Evolutionary conservation across 176 grass and related monocot species (phyloP).

Genomic region (Chloris gayana): DNA sequence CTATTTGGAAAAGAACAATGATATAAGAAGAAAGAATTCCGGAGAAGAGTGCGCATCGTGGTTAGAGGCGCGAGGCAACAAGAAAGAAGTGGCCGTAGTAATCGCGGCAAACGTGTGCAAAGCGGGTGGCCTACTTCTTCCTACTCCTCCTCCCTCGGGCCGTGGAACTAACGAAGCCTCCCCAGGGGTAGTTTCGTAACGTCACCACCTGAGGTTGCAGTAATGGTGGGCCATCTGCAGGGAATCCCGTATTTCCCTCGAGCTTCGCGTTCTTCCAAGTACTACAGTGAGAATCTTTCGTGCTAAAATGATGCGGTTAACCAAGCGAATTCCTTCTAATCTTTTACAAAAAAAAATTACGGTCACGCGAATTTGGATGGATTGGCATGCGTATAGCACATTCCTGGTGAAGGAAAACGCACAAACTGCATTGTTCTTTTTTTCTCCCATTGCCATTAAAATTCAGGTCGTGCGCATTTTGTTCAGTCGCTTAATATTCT

Average conservation of each 20-base stretch:
- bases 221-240: conserved; percentile 24
- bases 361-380: neutral
- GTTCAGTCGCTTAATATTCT: neutral
- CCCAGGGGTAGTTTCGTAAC: neutral
- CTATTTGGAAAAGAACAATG: neutral
- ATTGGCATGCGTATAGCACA: neutral
- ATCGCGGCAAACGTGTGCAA: conserved; percentile 56
- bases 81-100: conserved; percentile 25
- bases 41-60: conserved; percentile 27
- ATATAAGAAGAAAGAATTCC: neutral
- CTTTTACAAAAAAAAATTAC: too few species aligned
- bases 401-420: neutral
- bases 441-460: neutral
- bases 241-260: conserved; percentile 31
- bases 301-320: conserved; percentile 15
- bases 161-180: conserved; percentile 5
- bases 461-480: neutral
- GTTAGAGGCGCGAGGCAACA: conserved; percentile 14
- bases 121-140: conserved; percentile 46
- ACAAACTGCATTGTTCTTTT: neutral
- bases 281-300: conserved; percentile 33
- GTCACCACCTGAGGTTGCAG: neutral
- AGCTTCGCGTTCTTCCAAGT: conserved; percentile 21
- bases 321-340: neutral
- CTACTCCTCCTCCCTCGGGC: conserved; percentile 40